phyloP scores from a whole-genome alignment of 1,139 yeast species.

The Nakaseomyces kungkrabaensis region DNA sequence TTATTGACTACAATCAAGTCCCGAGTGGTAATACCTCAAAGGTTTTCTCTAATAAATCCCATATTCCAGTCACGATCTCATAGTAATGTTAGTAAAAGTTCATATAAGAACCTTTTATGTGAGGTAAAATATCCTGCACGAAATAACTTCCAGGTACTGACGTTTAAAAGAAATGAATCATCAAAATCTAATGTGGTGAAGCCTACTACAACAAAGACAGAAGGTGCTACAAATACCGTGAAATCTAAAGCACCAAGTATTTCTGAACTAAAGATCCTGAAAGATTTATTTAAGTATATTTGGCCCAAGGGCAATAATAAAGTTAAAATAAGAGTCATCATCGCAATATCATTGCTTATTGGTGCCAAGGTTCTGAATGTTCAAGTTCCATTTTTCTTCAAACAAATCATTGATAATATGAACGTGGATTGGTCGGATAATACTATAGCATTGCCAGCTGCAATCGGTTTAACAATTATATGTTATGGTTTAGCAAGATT shows the following conservation, averaged over 20 bases:
- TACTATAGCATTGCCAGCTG: constrained; percentile 39
- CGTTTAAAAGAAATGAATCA: background rate
- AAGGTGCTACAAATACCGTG: background rate
- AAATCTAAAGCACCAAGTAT: constrained; percentile 24
- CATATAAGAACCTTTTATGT: background rate
- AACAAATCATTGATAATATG: constrained; percentile 83
- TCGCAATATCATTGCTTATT: constrained; percentile 64
- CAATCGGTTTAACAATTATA: constrained; percentile 62
- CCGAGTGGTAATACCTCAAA: background rate
- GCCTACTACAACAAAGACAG: background rate
- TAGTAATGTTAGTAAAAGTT: background rate
- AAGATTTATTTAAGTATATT: constrained; percentile 58
- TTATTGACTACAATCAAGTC: background rate
- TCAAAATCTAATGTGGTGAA: background rate
- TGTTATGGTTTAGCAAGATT: constrained; percentile 93
- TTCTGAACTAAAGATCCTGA: constrained; percentile 53
- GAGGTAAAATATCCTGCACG: background rate
- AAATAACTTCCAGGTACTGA: background rate
- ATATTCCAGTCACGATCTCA: background rate
- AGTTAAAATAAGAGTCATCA: constrained; percentile 62
- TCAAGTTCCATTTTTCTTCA: constrained; percentile 92
- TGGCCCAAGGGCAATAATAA: constrained; percentile 81
- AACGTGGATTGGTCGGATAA: constrained; percentile 73
- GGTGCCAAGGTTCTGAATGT: constrained; percentile 80
- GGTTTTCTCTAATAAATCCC: background rate